phyloP scores from a whole-genome alignment of 495 filamentous ascomycete species.

The Hypoxylon fuscum region DNA sequence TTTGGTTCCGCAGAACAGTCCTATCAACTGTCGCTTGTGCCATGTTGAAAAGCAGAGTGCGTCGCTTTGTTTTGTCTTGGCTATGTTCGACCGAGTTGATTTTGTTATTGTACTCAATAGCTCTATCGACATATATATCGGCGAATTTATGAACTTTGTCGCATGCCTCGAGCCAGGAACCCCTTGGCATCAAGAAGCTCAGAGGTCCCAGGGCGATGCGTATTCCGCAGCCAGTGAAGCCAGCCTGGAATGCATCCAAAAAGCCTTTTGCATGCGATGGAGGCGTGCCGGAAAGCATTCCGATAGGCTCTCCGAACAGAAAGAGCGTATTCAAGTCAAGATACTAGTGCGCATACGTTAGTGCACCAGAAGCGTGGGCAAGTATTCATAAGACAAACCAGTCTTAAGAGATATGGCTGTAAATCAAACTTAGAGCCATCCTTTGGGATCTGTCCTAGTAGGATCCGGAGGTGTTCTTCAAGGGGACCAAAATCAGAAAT shows the following conservation, averaged over 20 bases:
- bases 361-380: constrained; percentile 16
- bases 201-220: constrained; percentile 30
- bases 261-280: constrained; percentile 20
- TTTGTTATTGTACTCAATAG: constrained; percentile 27
- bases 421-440: constrained; percentile 59
- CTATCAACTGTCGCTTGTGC: constrained; percentile 36
- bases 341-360: constrained; percentile 28
- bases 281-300: constrained; percentile 23
- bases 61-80: constrained; percentile 25
- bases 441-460: constrained; percentile 48
- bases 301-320: constrained; percentile 63
- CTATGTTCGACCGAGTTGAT: constrained; percentile 9
- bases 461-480: constrained; percentile 48
- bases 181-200: constrained; percentile 31
- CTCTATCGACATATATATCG: constrained; percentile 35
- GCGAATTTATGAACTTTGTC: constrained; percentile 36
- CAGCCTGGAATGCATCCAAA: constrained; percentile 39
- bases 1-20: constrained; percentile 43
- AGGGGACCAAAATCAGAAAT: constrained; percentile 43
- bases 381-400: constrained; percentile 49
- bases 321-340: constrained; percentile 68
- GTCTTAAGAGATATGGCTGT: constrained; percentile 62
- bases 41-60: constrained; percentile 41
- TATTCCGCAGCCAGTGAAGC: constrained; percentile 33
- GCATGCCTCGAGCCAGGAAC: constrained; percentile 24